Percentiles rank a stretch among this genome's conserved stretches.
Conservation (phyloP, 495 filamentous ascomycete species). For the Aspergillus nanangensis region DNA sequence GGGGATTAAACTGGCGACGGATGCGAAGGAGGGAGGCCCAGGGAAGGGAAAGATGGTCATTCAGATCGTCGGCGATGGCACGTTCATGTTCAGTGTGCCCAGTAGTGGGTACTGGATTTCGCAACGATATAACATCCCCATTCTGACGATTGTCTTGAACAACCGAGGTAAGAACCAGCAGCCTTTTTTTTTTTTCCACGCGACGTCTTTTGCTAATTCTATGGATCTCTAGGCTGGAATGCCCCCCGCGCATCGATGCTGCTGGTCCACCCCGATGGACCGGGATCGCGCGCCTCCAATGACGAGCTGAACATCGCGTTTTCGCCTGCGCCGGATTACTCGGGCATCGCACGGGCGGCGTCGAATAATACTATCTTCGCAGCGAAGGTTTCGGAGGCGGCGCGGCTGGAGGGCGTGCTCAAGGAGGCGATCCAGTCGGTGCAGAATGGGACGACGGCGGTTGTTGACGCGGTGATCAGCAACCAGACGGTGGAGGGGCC, state of each 20-base stretch:
- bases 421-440: slow-evolving; percentile 58
- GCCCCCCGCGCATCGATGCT: slow-evolving; percentile 63
- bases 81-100: slow-evolving; percentile 24
- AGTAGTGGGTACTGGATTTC: slow-evolving; percentile 24
- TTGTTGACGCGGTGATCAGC: slow-evolving; percentile 38
- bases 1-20: slow-evolving; percentile 21
- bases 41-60: slow-evolving; percentile 15
- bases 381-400: slow-evolving; percentile 37
- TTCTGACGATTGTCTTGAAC: slow-evolving; percentile 27
- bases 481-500: not conserved
- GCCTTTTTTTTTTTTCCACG: no score
- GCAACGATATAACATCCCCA: slow-evolving; percentile 19
- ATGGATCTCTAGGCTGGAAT: slow-evolving; percentile 66
- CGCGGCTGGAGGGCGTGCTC: slow-evolving; percentile 47
- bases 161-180: slow-evolving; percentile 18
- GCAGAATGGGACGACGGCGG: slow-evolving; percentile 56
- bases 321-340: slow-evolving; percentile 70
- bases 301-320: slow-evolving; percentile 80
- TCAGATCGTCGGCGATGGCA: slow-evolving; percentile 25
- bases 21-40: not conserved
- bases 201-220: no score
- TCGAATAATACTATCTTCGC: slow-evolving; percentile 64
- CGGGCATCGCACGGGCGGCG: slow-evolving; percentile 80
- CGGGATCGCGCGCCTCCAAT: slow-evolving; percentile 63
- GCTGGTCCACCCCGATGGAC: slow-evolving; percentile 69